Percentiles rank a stretch among this genome's conserved stretches.
Evolutionary conservation across 2,329 filamentous ascomycete species (phyloP).

Genomic region (Metarhizium robertsii): DNA sequence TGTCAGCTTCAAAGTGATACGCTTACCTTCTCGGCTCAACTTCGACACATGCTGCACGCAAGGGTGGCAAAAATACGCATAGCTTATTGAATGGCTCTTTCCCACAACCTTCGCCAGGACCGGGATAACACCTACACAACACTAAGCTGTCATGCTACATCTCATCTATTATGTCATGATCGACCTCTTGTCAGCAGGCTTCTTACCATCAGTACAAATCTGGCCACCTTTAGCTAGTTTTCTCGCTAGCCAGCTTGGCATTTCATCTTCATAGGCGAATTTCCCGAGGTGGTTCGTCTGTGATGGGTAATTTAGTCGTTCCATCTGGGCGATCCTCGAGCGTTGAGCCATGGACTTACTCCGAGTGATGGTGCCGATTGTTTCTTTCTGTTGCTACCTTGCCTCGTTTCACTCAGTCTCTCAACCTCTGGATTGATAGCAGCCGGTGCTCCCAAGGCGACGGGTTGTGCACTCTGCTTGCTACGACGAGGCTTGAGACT

Average conservation of each 20-base stretch:
- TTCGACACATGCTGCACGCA: conserved; percentile 74
- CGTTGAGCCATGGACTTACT: background rate
- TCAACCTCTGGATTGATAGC: background rate
- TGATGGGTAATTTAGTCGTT: background rate
- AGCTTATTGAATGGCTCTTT: conserved; percentile 50
- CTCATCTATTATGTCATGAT: background rate
- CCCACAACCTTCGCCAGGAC: conserved; percentile 55
- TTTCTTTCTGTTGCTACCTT: background rate
- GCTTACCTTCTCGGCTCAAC: conserved; percentile 57
- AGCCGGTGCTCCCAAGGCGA: background rate
- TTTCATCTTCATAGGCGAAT: conserved; percentile 6
- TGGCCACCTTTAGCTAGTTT: conserved; percentile 4
- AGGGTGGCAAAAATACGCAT: conserved; percentile 72
- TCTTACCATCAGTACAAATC: conserved; percentile 7
- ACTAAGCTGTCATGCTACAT: background rate
- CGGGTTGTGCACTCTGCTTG: background rate
- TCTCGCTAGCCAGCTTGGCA: conserved; percentile 6
- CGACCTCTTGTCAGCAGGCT: background rate
- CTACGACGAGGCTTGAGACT: background rate
- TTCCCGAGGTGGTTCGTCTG: conserved; percentile 5
- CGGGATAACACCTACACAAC: conserved; percentile 43
- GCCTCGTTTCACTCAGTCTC: background rate
- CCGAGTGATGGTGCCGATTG: background rate
- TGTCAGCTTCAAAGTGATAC: background rate
- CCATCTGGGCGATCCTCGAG: background rate